phyloP scores from a whole-genome alignment of 768 basidiomycete species.

The Collybiopsis confluens region DNA sequence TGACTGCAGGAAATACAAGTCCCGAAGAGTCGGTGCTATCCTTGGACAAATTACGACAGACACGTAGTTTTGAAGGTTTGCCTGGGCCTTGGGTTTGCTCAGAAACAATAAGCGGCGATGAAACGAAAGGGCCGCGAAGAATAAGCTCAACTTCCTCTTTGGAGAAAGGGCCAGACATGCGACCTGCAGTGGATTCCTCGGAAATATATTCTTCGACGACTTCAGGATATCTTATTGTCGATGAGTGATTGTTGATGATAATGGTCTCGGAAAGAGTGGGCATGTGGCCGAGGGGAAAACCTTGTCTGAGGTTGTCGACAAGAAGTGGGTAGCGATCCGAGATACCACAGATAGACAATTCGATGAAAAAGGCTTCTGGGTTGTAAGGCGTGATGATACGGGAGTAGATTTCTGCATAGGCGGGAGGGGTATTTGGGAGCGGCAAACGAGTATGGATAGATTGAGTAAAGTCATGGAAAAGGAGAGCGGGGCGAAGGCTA shows the following conservation, averaged over 20 bases:
- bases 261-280: neutral
- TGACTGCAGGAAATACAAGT: slow-evolving; percentile 4
- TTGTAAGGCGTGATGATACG: neutral
- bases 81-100: slow-evolving; percentile 12
- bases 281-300: slow-evolving; percentile 39
- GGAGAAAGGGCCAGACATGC: slow-evolving; percentile 15
- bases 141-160: slow-evolving; percentile 10
- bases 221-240: neutral
- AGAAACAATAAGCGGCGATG: slow-evolving; percentile 15
- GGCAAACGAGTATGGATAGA: neutral
- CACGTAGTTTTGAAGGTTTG: slow-evolving; percentile 11
- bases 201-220: neutral
- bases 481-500: neutral
- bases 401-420: neutral
- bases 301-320: slow-evolving; percentile 22
- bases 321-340: neutral
- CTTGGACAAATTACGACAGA: slow-evolving; percentile 17
- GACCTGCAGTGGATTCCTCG: neutral
- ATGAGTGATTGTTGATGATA: neutral
- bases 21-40: neutral
- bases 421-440: neutral
- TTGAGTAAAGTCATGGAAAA: neutral
- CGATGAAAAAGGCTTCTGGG: neutral
- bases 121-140: slow-evolving; percentile 13
- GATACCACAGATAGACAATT: neutral